Evolutionary conservation across 108 stramenopile genomes (phyloP), one percentile per base, ranked within the genome.

Genomic region (Cyclotella baltica): DNA sequence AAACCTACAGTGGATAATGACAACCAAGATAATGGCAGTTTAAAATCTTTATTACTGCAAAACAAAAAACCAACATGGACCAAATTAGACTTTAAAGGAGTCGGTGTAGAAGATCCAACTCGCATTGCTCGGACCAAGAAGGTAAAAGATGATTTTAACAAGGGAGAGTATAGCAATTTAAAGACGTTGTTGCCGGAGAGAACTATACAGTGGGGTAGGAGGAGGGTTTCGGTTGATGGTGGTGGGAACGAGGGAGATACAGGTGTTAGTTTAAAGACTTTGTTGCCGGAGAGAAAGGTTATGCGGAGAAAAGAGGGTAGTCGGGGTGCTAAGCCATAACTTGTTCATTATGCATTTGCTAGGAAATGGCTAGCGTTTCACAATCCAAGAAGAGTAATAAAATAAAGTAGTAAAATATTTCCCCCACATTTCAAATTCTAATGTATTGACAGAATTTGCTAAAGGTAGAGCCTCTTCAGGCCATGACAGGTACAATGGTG

Each of bases 61-160:
- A 9, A 15, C 30, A 65, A 72, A 43, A 64, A 66, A 20, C 53
- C 78, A 0, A 62, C 61, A 34, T 79, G 62, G 53, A 79, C 78
- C 40, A 79, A 52, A 66, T 58, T 79, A 4, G 78, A 79, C 34
- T 70, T 79, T 36, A 55, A 72, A 22, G 78, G 78, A 23, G 71
- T 43, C 29, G 57, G 53, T 29, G 78, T 79, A 11, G 71, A 48
- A 43, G 78, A 79, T 67, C 71, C 66, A 23, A 70, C 71, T n/a
- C n/a, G n/a, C n/a, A n/a, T n/a, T n/a, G n/a, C n/a, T 57, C 62
- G 78, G 9, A 72, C 46, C 25, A 72, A 59, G 53, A 62, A 37
- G 53, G 38, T 35, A 31, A 40, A 38, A 0, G 30, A 18, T 20
- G 22, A 29, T 6, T 56, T 58, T n/a, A 71, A 64, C 22, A 31